Evolutionary conservation across 2,329 filamentous ascomycete genomes (phyloP).

Genomic region (Fusarium compactum): DNA sequence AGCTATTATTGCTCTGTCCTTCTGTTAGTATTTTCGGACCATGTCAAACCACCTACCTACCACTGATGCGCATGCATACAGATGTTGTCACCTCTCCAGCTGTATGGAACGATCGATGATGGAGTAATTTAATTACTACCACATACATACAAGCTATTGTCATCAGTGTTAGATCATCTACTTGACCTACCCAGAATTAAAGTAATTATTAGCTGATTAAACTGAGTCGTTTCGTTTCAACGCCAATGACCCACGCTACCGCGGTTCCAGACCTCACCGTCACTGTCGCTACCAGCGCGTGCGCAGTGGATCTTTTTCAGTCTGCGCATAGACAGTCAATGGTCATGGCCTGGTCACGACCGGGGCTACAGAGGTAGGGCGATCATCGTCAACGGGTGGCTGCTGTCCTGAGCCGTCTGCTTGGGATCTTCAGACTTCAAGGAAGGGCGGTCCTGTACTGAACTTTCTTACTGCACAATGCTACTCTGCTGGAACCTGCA

Average conservation of each 20-base stretch:
- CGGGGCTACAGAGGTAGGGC: slow-evolving; percentile 42
- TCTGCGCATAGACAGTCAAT: slow-evolving; percentile 31
- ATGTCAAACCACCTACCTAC: not conserved
- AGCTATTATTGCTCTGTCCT: not conserved
- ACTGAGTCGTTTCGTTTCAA: slow-evolving; percentile 27
- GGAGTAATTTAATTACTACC: not conserved
- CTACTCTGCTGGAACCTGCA: not conserved
- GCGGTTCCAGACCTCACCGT: slow-evolving; percentile 42
- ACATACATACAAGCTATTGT: not conserved
- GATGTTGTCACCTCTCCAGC: not conserved
- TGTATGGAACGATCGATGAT: not conserved
- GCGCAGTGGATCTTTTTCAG: slow-evolving; percentile 26
- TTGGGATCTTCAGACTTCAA: slow-evolving; percentile 41
- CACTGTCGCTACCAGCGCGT: slow-evolving; percentile 38
- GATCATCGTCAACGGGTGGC: slow-evolving; percentile 50
- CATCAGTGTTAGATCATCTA: not conserved
- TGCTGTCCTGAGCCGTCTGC: slow-evolving; percentile 43
- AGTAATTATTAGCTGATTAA: slow-evolving; percentile 1
- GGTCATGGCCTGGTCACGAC: slow-evolving; percentile 25
- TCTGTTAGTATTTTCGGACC: not conserved
- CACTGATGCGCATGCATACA: not conserved
- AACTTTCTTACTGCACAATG: not conserved
- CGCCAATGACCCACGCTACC: slow-evolving; percentile 11
- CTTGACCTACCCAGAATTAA: not conserved
- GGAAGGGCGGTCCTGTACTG: not conserved